Base-by-base conservation (phyloP, 768 basidiomycete genomes). In the Lyophyllum semitale region DNA sequence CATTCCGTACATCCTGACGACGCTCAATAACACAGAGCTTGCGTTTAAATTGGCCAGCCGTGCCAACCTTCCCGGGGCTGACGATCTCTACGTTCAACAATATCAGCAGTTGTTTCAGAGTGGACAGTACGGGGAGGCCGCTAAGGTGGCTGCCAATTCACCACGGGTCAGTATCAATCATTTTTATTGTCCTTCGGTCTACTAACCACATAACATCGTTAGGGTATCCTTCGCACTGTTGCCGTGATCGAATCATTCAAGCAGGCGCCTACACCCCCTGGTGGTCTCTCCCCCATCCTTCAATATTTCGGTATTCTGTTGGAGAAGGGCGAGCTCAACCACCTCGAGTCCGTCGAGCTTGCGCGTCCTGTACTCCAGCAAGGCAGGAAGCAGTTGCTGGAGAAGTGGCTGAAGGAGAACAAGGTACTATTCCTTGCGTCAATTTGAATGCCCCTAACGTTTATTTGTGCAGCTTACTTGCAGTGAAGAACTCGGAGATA, bases 331-430 rank as follows among this genome's bases (percentile, higher is more conserved):
- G 94, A 97, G 74, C 84, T 99, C 55, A 99, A 99, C 73, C 94
- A 96, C 68, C 83, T 89, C 8, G 97, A 99, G 71, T 95, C 93
- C 13, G 72, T 99, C 29, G 97, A 99, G 70, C 84, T 99, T 43
- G 97, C 97, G 1, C 85, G 95, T 44, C 97, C 97, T 17, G 97
- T 99, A 8, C 76, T 99, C 42, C 89, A 92, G 61, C 97, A 99
- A 74, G 94, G 94, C 32, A 86, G 94, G 70, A 98, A 99, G 74
- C 93, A 98, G 66, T 77, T 98, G 42, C 78, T 99, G 15, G 97
- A 99, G 78, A 98, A 98, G 66, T 99, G 97, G 97, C 76, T 99
- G 58, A 99, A 99, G 74, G 97, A 99, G 80, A 98, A 97, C 77
- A 99, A 98, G 86, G 95, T 88, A 43, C 42, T 71, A 60, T 13